Evolutionary conservation across 2,329 filamentous ascomycete genomes (phyloP).

Genomic region (Penicillium sp.): DNA sequence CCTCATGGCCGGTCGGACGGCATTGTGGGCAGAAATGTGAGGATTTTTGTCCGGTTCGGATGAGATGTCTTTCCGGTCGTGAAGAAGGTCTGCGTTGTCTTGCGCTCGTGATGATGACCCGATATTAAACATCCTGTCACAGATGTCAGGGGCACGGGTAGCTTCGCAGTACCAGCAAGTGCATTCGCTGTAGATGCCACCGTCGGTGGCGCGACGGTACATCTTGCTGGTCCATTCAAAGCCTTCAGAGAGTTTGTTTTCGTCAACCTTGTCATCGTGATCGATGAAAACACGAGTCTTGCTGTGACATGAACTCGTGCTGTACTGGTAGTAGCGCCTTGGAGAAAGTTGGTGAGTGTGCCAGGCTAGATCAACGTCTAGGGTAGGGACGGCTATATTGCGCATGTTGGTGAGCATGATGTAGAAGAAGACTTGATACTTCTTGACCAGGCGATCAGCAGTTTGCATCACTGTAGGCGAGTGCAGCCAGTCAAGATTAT

Average conservation of each 20-base stretch:
- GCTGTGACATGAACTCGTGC: conserved; percentile 29
- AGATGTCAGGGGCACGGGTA: conserved; percentile 54
- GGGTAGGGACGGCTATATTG: conserved; percentile 29
- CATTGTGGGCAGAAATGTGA: conserved; percentile 69
- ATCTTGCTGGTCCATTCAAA: conserved; percentile 68
- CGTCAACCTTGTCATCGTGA: conserved; percentile 78
- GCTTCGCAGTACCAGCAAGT: conserved; percentile 60
- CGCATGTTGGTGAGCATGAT: conserved; percentile 36
- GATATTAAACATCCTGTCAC: conserved; percentile 37
- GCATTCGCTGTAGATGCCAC: conserved; percentile 51
- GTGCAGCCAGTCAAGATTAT: conserved; percentile 70
- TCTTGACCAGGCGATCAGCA: conserved; percentile 54
- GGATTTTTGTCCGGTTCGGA: conserved; percentile 52
- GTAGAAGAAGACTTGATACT: conserved; percentile 44
- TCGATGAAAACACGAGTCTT: conserved; percentile 56
- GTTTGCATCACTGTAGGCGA: conserved; percentile 59
- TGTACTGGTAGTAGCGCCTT: conserved; percentile 41
- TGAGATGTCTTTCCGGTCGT: conserved; percentile 41
- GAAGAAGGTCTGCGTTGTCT: conserved; percentile 44
- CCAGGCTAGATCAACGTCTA: conserved; percentile 35
- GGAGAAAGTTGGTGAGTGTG: conserved; percentile 32
- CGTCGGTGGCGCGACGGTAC: conserved; percentile 59
- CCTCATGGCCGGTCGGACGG: conserved; percentile 43
- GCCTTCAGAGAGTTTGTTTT: conserved; percentile 55
- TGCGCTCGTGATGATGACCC: conserved; percentile 49